Conservation (phyloP, 73 alveolate species). For the Paramecium primaurelia region DNA sequence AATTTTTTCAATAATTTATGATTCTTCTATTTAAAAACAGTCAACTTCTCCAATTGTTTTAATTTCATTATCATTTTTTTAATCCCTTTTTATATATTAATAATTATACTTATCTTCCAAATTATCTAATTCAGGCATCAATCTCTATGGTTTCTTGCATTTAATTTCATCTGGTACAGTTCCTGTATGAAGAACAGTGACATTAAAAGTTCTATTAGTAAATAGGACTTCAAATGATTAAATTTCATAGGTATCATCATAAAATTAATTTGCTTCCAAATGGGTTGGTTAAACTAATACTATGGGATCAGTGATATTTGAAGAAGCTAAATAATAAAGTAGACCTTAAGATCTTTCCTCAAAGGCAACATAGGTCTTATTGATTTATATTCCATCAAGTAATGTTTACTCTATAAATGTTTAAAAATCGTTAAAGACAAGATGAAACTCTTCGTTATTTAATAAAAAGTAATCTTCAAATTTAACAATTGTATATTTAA, state of each 20-base stretch:
- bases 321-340: not conserved
- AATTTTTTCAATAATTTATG: not conserved
- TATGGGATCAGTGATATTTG: not conserved
- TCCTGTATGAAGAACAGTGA: not conserved
- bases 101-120: not conserved
- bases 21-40: not conserved
- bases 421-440: not conserved
- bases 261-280: not conserved
- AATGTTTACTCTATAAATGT: not conserved
- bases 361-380: not conserved
- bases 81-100: not conserved
- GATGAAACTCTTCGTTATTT: not conserved
- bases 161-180: not conserved
- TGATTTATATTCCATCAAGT: not conserved
- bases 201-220: not conserved
- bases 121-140: not conserved
- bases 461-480: not conserved
- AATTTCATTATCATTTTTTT: not conserved
- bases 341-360: not conserved
- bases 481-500: not conserved
- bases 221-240: not conserved
- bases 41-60: not conserved
- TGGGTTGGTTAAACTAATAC: not conserved
- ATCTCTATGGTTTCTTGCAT: not conserved
- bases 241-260: not conserved